Percentiles rank a stretch among this genome's conserved stretches.
These are phyloP conservation scores for Lycium barbarum DNA, from an alignment of 257 asterid genomes.

Conservation along the genomic window DNA sequence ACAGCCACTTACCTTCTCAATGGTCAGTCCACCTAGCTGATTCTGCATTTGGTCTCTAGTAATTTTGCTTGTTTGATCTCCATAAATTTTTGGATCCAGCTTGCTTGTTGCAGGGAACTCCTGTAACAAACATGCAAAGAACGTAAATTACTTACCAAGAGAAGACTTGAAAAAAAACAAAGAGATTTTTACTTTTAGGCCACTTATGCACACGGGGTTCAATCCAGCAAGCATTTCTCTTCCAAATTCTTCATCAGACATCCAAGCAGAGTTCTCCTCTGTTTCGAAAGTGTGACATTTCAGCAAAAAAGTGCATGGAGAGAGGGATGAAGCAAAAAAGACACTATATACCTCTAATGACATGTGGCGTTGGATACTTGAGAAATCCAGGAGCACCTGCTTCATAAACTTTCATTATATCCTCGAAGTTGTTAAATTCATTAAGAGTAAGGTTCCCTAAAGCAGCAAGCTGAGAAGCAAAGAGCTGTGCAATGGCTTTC, in stretches of 20 bases:
- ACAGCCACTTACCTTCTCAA: slow-evolving; percentile 22
- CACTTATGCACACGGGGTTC: too few relatives aligned
- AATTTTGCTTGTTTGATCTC: slow-evolving; percentile 32
- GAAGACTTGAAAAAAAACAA: not conserved
- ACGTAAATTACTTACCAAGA: not conserved
- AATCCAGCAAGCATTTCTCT: too few relatives aligned
- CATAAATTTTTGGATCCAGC: slow-evolving; percentile 22
- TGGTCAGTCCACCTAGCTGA: slow-evolving; percentile 31
- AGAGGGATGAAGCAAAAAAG: slow-evolving; percentile 28
- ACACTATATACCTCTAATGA: slow-evolving; percentile 24
- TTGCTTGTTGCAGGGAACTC: slow-evolving; percentile 36
- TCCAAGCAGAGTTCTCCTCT: not conserved
- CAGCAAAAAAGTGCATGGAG: too few relatives aligned
- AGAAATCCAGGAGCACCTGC: not conserved
- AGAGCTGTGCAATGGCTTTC: not conserved
- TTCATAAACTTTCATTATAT: not conserved
- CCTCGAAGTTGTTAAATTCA: not conserved
- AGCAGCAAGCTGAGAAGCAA: not conserved
- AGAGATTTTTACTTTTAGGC: not conserved
- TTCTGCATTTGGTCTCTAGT: slow-evolving; percentile 27
- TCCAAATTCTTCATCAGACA: not conserved
- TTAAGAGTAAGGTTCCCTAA: not conserved
- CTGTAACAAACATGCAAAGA: not conserved
- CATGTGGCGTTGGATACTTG: not conserved
- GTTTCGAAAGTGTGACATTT: too few relatives aligned